These are phyloP conservation scores for Phialemoniopsis sp. DNA, from an alignment of 2,329 filamentous ascomycete genomes.

Conservation along the genomic window DNA sequence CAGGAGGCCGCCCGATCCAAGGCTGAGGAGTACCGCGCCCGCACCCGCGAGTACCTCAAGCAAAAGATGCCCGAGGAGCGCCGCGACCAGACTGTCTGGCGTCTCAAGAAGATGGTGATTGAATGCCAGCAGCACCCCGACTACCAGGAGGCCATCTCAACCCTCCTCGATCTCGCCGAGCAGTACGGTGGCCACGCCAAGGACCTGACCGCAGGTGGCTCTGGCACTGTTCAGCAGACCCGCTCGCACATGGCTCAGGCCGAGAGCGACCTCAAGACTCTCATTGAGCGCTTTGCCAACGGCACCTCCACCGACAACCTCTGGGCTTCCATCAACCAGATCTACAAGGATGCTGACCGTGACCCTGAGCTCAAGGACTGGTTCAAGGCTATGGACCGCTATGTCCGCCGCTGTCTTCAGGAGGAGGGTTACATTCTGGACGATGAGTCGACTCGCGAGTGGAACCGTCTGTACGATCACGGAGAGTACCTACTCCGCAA, in stretches of 20 bases:
- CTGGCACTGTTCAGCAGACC: conserved; percentile 68
- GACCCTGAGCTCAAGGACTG: conserved; percentile 85
- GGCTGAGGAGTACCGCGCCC: conserved; percentile 29
- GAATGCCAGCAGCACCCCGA: conserved; percentile 95
- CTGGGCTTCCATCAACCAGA: conserved; percentile 76
- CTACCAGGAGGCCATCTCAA: conserved; percentile 88
- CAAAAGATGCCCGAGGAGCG: conserved; percentile 90
- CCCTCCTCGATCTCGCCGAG: conserved; percentile 78
- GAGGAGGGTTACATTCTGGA: conserved; percentile 90
- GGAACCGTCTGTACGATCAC: conserved; percentile 80
- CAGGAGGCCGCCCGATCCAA: conserved; percentile 39
- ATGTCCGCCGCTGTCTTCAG: conserved; percentile 77
- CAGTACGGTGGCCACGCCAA: conserved; percentile 76
- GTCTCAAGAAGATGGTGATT: conserved; percentile 94
- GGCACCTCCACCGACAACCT: conserved; percentile 84
- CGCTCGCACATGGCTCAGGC: conserved; percentile 65
- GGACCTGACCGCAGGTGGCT: conserved; percentile 57
- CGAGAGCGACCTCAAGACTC: conserved; percentile 76
- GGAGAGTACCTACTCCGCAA: conserved; percentile 84
- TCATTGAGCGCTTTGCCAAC: conserved; percentile 95
- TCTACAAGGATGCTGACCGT: conserved; percentile 82
- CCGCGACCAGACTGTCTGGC: conserved; percentile 86
- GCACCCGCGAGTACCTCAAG: conserved; percentile 68
- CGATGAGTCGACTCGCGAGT: conserved; percentile 73
- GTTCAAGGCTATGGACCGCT: conserved; percentile 77